phyloP scores from a whole-genome alignment of 306 rosid species.

The Senna tora region DNA sequence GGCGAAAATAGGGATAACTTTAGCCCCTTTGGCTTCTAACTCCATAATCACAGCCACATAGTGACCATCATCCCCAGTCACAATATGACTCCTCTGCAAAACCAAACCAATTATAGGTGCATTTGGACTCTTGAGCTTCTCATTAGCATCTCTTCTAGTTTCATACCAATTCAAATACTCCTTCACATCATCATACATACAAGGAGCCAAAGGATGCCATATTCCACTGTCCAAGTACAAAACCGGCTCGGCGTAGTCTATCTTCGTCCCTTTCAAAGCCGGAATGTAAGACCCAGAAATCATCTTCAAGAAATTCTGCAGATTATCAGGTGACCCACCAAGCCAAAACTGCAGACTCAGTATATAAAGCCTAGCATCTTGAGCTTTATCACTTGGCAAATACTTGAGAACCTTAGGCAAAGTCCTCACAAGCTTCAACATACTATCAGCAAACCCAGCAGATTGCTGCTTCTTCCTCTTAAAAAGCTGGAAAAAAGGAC shows the following conservation, averaged over 20 bases:
- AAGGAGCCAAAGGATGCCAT: constrained; percentile 99
- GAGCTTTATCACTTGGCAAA: constrained; percentile 95
- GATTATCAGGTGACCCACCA: constrained; percentile 93
- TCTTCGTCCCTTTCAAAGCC: constrained; percentile 69
- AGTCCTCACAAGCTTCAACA: constrained; percentile 96
- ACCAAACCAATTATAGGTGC: constrained; percentile 76
- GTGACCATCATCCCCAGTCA: constrained; percentile 96
- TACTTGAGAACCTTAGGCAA: constrained; percentile 95
- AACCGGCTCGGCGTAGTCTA: constrained; percentile 90
- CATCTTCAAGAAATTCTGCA: constrained; percentile 90
- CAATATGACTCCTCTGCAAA: constrained; percentile 97
- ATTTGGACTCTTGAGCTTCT: constrained; percentile 68
- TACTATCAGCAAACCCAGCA: constrained; percentile 94
- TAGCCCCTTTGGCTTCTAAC: constrained; percentile 93
- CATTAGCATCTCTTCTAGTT: constrained; percentile 89
- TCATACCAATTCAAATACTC: constrained; percentile 98
- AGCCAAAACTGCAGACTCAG: constrained; percentile 97
- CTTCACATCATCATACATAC: constrained; percentile 96
- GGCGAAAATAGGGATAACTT: constrained; percentile 89
- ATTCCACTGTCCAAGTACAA: constrained; percentile 84
- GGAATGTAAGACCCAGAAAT: constrained; percentile 85
- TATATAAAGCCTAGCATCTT: constrained; percentile 90
- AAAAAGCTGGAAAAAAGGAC: constrained; percentile 87
- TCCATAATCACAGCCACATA: constrained; percentile 99
- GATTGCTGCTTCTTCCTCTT: constrained; percentile 80